Conservation (phyloP, 495 filamentous ascomycete species). For the Talaromyces adpressus region DNA sequence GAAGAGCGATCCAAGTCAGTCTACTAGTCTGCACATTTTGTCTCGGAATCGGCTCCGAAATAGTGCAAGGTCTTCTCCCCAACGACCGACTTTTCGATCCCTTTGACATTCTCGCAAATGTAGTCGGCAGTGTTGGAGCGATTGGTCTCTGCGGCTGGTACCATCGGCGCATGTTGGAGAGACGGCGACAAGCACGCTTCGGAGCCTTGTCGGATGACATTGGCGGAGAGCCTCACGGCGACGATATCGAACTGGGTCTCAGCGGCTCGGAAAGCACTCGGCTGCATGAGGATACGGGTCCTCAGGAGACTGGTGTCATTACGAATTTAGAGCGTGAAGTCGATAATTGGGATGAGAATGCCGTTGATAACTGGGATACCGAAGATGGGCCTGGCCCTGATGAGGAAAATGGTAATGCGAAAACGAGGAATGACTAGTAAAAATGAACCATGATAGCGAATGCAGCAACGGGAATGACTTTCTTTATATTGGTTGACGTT, state of each 20-base stretch:
- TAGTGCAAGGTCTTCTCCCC: conserved; percentile 74
- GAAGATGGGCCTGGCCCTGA: conserved; percentile 36
- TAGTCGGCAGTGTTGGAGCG: conserved; percentile 66
- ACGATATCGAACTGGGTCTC: conserved; percentile 51
- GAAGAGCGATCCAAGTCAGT: conserved; percentile 77
- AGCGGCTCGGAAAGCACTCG: conserved; percentile 44
- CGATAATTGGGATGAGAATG: conserved; percentile 81
- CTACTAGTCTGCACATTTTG: conserved; percentile 68
- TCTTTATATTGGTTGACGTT: background rate
- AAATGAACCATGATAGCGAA: conserved; percentile 2
- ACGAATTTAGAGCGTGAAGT: conserved; percentile 60
- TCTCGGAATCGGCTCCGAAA: conserved; percentile 77
- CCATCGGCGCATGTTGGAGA: conserved; percentile 89
- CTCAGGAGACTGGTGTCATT: conserved; percentile 48
- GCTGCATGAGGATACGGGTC: conserved; percentile 49
- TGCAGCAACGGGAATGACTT: background rate
- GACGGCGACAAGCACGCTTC: conserved; percentile 66
- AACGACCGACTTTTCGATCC: conserved; percentile 77
- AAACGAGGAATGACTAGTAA: conserved; percentile 7
- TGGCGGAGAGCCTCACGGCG: conserved; percentile 18
- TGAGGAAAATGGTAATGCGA: conserved; percentile 2
- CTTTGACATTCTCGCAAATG: conserved; percentile 80
- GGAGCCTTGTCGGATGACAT: conserved; percentile 57
- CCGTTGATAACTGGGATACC: conserved; percentile 65
- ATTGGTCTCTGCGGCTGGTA: conserved; percentile 79